Evolutionary conservation across 192 early-diverging fungal genomes (phyloP), one percentile per base, ranked within the genome.

Genomic region (Coemansia reversa): DNA sequence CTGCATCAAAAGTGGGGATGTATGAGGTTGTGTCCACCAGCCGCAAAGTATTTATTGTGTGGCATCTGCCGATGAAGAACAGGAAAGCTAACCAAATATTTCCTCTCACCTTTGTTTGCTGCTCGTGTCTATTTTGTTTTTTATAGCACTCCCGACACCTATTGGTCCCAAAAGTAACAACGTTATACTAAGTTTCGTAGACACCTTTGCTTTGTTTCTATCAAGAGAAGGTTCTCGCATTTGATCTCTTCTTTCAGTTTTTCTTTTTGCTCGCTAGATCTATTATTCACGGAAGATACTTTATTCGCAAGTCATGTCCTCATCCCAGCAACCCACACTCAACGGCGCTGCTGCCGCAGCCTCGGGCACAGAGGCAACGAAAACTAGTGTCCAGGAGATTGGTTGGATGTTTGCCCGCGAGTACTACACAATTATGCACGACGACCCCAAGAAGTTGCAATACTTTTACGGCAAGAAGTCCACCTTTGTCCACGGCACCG

Each of bases 321-420:
- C 58, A 51, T 30, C 65, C 20, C 70, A 69, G 65, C 75, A 78
- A 23, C 63, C 67, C 67, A 65, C 61, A 81, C 50, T 69, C 30
- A 76, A 71, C 55, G 68, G 70, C 63, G 60, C 72, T 11, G 35
- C 47, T 61, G 35, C 62, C 53, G 55, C 62, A 58, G 65, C 33
- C 29, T 71, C 62, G 35, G 35, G 35, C 35, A 39, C 35, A 39
- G 35, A 11, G 58, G 25, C 54, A 63, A 73, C 47, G 42, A 75
- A 53, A 60, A 68, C 80, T 20, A 63, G 50, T 59, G 62, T 84
- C 42, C 83, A 86, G 68, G 89, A 95, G 67, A 86, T 97, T 51
- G 94, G 94, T 28, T 91, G 90, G 91, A 86, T 95, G 66, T 97
- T 97, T 83, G 95, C 93, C 54, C 90, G 91, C 70, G 88, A 96